Percentiles rank a stretch among this genome's conserved stretches.
Conservation (phyloP, 108 stramenopile species). For the Halocafeteria seosinensis region DNA sequence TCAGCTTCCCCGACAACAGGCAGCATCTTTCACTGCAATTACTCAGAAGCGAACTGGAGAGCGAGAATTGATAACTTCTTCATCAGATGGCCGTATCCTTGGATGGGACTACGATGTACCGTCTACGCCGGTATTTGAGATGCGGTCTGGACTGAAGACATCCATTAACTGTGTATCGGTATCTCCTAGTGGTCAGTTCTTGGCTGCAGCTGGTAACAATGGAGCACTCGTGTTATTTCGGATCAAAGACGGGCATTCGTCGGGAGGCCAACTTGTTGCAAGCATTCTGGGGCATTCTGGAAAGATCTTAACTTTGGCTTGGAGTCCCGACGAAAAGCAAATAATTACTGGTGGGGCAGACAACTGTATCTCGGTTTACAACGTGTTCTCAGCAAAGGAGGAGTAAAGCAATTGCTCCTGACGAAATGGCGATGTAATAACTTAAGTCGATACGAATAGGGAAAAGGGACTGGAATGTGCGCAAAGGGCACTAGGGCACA, state of each 20-base stretch:
- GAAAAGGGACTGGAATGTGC: too few relatives aligned
- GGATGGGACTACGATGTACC: slow-evolving; percentile 36
- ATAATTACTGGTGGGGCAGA: slow-evolving; percentile 32
- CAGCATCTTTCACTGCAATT: slow-evolving; percentile 21
- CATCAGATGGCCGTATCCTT: slow-evolving; percentile 25
- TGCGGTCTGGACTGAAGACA: not conserved
- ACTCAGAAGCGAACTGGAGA: slow-evolving; percentile 30
- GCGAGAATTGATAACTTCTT: slow-evolving; percentile 30
- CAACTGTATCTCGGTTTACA: slow-evolving; percentile 30
- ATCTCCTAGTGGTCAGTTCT: slow-evolving; percentile 26
- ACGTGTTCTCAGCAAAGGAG: slow-evolving; percentile 15
- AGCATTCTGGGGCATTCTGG: slow-evolving; percentile 24
- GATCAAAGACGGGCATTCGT: not conserved
- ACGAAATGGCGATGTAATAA: too few relatives aligned
- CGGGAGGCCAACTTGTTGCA: slow-evolving; percentile 5
- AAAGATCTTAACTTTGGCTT: slow-evolving; percentile 10
- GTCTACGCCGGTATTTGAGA: not conserved
- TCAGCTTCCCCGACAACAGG: not conserved
- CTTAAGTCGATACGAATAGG: too few relatives aligned
- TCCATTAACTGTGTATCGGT: slow-evolving; percentile 3
- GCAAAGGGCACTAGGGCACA: too few relatives aligned
- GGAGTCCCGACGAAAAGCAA: slow-evolving; percentile 35
- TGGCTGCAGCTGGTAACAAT: slow-evolving; percentile 29
- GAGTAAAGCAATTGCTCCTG: too few relatives aligned
- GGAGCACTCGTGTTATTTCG: slow-evolving; percentile 20